Base-by-base conservation (phyloP, 345 rosid species). In the Laguncularia racemosa region DNA sequence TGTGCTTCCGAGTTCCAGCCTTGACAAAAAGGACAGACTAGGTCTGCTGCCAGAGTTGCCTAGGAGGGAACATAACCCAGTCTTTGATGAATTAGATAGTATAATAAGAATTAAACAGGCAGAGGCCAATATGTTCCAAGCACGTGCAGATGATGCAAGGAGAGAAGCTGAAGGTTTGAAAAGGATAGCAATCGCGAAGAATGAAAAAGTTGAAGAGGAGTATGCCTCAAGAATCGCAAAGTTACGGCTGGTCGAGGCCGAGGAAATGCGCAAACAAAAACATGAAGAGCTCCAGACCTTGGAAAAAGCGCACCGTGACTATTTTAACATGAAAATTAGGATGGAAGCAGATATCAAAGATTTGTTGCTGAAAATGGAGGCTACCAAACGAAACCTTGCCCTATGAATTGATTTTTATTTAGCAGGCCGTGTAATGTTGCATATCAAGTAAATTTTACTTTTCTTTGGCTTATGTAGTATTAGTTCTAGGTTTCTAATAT, bases 281-380 rank as follows among this genome's bases (percentile, higher is more conserved):
- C 45, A 50, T 6, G 88, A 84, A 66, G 97, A 93, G 79, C 80
- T 82, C 51, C 83, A 81, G 67, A 81, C 80, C 20, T 71, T 85
- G 50, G 92, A 93, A 62, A 83, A 85, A 70, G 91, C 96, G 20
- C 83, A 82, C 52, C 78, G 69, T 46, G 97, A 89, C 17, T 92
- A 86, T 65, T 80, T 71, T 47, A 71, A 71, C 45, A 80, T 89
- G 97, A 93, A 80, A 81, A 72, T 70, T 74, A 84, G 97, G 68
- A 89, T 89, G 97, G 96, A 89, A 76, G 78, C 85, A 14, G 99
- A 93, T 65, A 87, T 93, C 56, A 89, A 84, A 60, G 90, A 84
- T 68, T 80, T 89, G 15, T 67, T 89, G 53, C 50, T 76, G 76
- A 86, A 82, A 77, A 83, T 93, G 96, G 99, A 93, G 75, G 79